These are phyloP conservation scores for Thyridium curvatum DNA, from an alignment of 2,329 filamentous ascomycete genomes.

Conservation along the genomic window DNA sequence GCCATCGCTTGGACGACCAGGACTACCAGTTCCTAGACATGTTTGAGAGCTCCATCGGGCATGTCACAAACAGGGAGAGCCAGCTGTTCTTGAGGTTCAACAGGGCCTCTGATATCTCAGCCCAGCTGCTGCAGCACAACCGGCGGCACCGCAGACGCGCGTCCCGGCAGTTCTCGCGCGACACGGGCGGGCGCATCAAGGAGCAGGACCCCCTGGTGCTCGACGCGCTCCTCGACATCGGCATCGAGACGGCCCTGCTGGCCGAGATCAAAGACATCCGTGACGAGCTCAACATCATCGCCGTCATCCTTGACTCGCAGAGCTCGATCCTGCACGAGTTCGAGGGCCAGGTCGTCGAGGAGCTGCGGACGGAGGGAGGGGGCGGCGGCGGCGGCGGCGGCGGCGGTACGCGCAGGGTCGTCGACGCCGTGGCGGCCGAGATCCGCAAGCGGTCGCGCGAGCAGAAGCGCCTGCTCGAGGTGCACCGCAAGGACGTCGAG, in stretches of 20 bases:
- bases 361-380: slow-evolving; percentile 7
- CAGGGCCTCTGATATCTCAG: slow-evolving; percentile 48
- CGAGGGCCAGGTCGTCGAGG: slow-evolving; percentile 30
- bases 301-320: slow-evolving; percentile 22
- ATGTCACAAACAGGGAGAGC: slow-evolving; percentile 45
- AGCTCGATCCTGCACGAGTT: slow-evolving; percentile 26
- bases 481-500: slow-evolving; percentile 52
- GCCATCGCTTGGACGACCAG: slow-evolving; percentile 49
- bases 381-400: background rate
- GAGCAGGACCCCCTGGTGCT: slow-evolving; percentile 29
- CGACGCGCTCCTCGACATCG: slow-evolving; percentile 53
- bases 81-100: slow-evolving; percentile 56
- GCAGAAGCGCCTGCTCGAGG: slow-evolving; percentile 50
- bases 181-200: slow-evolving; percentile 1
- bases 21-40: slow-evolving; percentile 61
- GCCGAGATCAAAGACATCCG: slow-evolving; percentile 62
- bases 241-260: slow-evolving; percentile 52
- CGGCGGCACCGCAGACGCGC: slow-evolving; percentile 17
- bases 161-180: slow-evolving; percentile 3
- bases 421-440: slow-evolving; percentile 20
- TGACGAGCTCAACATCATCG: slow-evolving; percentile 60
- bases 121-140: slow-evolving; percentile 34
- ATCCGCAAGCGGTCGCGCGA: slow-evolving; percentile 49
- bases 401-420: background rate
- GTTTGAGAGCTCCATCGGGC: slow-evolving; percentile 59